These are phyloP conservation scores for Arachnopeziza araneosa DNA, from an alignment of 2,329 filamentous ascomycete genomes.

Conservation along the genomic window DNA sequence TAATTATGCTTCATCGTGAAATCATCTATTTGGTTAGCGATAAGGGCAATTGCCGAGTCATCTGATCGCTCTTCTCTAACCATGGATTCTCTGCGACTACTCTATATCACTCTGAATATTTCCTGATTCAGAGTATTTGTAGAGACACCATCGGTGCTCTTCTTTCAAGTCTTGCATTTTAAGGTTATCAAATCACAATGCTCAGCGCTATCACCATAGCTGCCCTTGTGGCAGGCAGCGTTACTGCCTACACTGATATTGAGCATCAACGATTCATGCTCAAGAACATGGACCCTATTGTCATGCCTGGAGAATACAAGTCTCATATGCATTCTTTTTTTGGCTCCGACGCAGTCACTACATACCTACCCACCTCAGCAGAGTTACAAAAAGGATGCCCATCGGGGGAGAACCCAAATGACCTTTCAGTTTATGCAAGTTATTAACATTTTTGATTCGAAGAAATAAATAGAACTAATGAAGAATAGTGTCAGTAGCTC, in stretches of 20 bases:
- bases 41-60: neutral
- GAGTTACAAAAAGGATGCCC: constrained; percentile 39
- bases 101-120: neutral
- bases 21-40: neutral
- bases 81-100: neutral
- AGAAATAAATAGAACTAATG: neutral
- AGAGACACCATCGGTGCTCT: neutral
- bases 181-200: neutral
- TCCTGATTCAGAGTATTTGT: neutral
- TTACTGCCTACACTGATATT: neutral
- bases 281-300: constrained; percentile 42
- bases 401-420: constrained; percentile 41
- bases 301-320: constrained; percentile 36
- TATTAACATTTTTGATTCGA: neutral
- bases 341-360: constrained; percentile 38
- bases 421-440: constrained; percentile 40
- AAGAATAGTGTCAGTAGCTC: neutral
- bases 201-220: neutral
- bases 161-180: neutral
- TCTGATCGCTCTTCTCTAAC: neutral
- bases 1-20: neutral
- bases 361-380: constrained; percentile 32
- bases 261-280: constrained; percentile 31
- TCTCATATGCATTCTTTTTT: constrained; percentile 41
- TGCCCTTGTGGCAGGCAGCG: neutral